Percentiles rank a stretch among this genome's conserved stretches.
Conservation (phyloP, 2,329 filamentous ascomycete species). For the Monosporascus sp. region DNA sequence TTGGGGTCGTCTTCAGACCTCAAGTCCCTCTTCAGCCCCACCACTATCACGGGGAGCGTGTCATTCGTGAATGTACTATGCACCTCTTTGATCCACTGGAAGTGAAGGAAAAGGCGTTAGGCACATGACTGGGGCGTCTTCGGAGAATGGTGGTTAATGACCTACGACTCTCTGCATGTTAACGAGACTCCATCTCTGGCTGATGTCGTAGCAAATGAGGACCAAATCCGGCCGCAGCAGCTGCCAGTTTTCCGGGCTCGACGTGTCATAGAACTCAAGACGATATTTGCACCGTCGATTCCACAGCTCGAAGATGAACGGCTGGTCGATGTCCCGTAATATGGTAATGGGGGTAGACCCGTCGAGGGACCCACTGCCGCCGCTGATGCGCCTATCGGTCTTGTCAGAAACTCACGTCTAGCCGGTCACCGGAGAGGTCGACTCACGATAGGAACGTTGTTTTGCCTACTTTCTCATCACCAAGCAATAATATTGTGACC, state of each 20-base stretch:
- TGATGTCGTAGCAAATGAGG: slow-evolving; percentile 58
- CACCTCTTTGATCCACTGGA: slow-evolving; percentile 53
- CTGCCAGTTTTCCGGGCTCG: slow-evolving; percentile 53
- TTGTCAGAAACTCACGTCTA: slow-evolving; percentile 4
- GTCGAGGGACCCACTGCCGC: slow-evolving; percentile 34
- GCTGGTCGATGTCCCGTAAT: slow-evolving; percentile 55
- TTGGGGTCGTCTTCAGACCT: slow-evolving; percentile 54
- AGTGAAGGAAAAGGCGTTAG: neutral
- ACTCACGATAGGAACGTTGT: slow-evolving; percentile 57
- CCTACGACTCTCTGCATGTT: slow-evolving; percentile 53
- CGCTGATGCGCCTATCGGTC: slow-evolving; percentile 45
- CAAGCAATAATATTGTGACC: slow-evolving; percentile 52
- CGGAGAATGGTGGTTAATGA: slow-evolving; percentile 7
- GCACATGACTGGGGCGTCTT: slow-evolving; percentile 1
- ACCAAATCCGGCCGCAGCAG: slow-evolving; percentile 53
- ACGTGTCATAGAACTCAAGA: slow-evolving; percentile 57
- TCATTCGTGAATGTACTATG: slow-evolving; percentile 44
- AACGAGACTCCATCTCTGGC: slow-evolving; percentile 50
- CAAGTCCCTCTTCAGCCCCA: slow-evolving; percentile 58
- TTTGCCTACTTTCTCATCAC: slow-evolving; percentile 55
- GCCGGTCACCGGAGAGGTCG: slow-evolving; percentile 1
- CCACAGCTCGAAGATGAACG: slow-evolving; percentile 52
- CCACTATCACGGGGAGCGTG: slow-evolving; percentile 47
- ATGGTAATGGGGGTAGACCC: slow-evolving; percentile 39
- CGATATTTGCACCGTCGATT: slow-evolving; percentile 42